Conservation (phyloP, 345 rosid genomes). For the Brassica nigra region DNA sequence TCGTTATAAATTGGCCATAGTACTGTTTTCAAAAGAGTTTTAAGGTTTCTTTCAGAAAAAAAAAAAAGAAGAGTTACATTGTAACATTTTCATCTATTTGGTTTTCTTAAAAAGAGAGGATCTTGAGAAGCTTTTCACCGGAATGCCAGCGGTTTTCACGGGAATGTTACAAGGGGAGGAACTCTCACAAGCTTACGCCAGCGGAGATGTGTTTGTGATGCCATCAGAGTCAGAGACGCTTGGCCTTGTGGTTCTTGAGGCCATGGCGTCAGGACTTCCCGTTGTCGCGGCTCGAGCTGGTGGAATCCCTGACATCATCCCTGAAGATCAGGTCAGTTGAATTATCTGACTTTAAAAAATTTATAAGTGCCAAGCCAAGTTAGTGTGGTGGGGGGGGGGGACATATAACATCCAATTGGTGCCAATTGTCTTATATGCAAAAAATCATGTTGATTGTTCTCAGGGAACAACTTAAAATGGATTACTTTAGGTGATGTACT, state of each 20-base stretch:
- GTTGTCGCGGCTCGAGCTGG: slow-evolving; percentile 95
- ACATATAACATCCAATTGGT: no score
- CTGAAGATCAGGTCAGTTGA: slow-evolving; percentile 78
- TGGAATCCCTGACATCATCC: slow-evolving; percentile 94
- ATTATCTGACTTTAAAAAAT: not conserved
- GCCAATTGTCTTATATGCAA: no score
- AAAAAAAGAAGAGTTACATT: no score
- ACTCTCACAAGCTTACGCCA: slow-evolving; percentile 95
- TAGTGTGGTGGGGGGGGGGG: no score
- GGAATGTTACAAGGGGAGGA: slow-evolving; percentile 92
- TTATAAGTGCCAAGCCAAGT: no score
- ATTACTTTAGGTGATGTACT: no score
- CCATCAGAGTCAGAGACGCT: slow-evolving; percentile 98
- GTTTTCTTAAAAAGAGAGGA: slow-evolving; percentile 59
- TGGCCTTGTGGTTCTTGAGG: slow-evolving; percentile 92
- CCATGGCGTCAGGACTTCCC: slow-evolving; percentile 94
- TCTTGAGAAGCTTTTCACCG: slow-evolving; percentile 74
- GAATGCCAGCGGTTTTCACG: slow-evolving; percentile 90
- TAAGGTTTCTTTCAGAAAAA: no score
- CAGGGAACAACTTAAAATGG: no score
- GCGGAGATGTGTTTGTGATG: slow-evolving; percentile 94
- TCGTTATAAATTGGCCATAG: no score
- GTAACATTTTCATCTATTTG: slow-evolving; percentile 16
- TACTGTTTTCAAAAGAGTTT: no score
- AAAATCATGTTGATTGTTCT: no score